Conservation (phyloP, 345 rosid genomes). For the Clarkia xantiana region DNA sequence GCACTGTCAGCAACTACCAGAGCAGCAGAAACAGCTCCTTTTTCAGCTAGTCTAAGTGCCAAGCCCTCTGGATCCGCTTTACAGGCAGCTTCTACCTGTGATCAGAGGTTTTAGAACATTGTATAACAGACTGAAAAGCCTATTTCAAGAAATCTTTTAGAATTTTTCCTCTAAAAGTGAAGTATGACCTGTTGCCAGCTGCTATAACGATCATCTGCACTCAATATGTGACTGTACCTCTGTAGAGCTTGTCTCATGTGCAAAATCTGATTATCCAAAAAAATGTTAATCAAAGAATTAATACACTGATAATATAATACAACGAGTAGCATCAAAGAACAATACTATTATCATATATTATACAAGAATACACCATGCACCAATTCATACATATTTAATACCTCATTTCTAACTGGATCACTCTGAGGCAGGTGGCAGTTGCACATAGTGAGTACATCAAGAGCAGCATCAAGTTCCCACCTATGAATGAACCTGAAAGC, state of each 20-base stretch:
- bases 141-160: slow-evolving; percentile 8
- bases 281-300: background rate
- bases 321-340: too few species aligned
- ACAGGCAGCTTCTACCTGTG: slow-evolving; percentile 77
- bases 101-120: too few species aligned
- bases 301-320: background rate
- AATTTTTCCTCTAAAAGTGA: slow-evolving; percentile 1
- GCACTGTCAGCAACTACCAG: slow-evolving; percentile 96
- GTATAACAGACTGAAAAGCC: too few species aligned
- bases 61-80: slow-evolving; percentile 92
- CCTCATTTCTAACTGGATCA: slow-evolving; percentile 62
- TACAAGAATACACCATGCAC: slow-evolving; percentile 6
- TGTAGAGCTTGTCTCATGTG: slow-evolving; percentile 78
- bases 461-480: slow-evolving; percentile 88
- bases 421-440: slow-evolving; percentile 65
- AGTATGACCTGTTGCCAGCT: slow-evolving; percentile 93
- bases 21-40: slow-evolving; percentile 98
- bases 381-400: slow-evolving; percentile 14
- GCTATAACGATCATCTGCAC: slow-evolving; percentile 69
- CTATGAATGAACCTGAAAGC: slow-evolving; percentile 60
- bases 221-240: slow-evolving; percentile 76
- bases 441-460: slow-evolving; percentile 97
- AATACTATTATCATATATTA: slow-evolving; percentile 1
- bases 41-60: slow-evolving; percentile 91
- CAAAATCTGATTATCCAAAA: slow-evolving; percentile 32